Evolutionary conservation across 192 early-diverging fungal species (phyloP).

Genomic region (Coemansia reversa): DNA sequence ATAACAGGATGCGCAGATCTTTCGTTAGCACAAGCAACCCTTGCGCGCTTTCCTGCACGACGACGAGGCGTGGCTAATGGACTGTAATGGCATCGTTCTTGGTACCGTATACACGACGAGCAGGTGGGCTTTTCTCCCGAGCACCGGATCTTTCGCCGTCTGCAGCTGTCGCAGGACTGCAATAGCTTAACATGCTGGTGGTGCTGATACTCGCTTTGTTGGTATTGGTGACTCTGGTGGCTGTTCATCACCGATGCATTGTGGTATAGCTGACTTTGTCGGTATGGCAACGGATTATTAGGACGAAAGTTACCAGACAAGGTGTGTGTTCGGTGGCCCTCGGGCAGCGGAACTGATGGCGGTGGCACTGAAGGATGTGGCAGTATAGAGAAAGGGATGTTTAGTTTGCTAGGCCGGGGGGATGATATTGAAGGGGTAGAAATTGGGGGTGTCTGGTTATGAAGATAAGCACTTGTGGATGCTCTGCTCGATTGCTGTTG

Average conservation of each 20-base stretch:
- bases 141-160: conserved; percentile 52
- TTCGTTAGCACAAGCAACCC: background rate
- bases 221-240: conserved; percentile 6
- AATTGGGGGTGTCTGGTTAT: background rate
- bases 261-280: background rate
- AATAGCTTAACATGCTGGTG: conserved; percentile 33
- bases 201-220: conserved; percentile 18
- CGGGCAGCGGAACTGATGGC: background rate
- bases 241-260: background rate
- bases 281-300: background rate
- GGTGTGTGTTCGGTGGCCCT: background rate
- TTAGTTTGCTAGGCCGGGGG: background rate
- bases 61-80: conserved; percentile 48
- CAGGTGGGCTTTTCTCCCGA: conserved; percentile 54
- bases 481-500: conserved; percentile 5
- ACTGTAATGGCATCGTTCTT: conserved; percentile 55
- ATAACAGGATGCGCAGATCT: background rate
- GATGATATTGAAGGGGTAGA: background rate
- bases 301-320: background rate
- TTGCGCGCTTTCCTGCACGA: conserved; percentile 31
- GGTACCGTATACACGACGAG: conserved; percentile 47
- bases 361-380: background rate
- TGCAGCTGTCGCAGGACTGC: conserved; percentile 55
- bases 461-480: background rate
- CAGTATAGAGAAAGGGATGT: background rate